Evolutionary conservation across 345 rosid species (phyloP), one percentile per base, ranked within the genome.

Genomic region (Gossypium turneri): DNA sequence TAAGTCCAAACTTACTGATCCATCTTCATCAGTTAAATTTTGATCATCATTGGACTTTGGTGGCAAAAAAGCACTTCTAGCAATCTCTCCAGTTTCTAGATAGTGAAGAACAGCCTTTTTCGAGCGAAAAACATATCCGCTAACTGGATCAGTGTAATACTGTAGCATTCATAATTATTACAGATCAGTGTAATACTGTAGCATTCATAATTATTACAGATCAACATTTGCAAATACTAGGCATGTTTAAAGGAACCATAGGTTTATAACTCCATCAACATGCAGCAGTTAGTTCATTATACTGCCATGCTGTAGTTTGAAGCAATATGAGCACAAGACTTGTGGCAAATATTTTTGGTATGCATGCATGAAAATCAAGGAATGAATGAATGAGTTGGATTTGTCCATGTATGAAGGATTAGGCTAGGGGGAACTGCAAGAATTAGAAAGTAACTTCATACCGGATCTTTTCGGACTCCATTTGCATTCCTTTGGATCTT

Each of bases 81-180:
- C 34, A 7, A 83, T 79, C 69, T 78, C 77, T 72, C 85, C 85
- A 45, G 77, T 79, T 72, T 81, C 79, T 38, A 85, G 72, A 78
- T 79, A 83, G 73, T 69, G 86, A 12, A 79, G 27, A 41, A 72
- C 85, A 75, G 75, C 80, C 78, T 50, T 79, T 72, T 62, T 81
- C 63, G 86, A 83, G 73, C 78, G 68, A 71, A 85, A 85, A 48
- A 83, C 79, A 71, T 75, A 79, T 70, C 86, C 85, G 57, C 29
- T 79, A 20, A 65, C 79, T 44, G 85, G 85, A 81, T 83, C 86
- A 1, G 47, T 83, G 78, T 81, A 85, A 52, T 41, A 83, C 86
- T 85, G 85, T 74, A 65, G 57, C 61, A 71, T 29, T 70, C 47
- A 52, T 10, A 75, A 56, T 50, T 43, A 44, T 25, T 56, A 73